Base-by-base conservation (phyloP, 2,329 filamentous ascomycete genomes). In the Alternaria tenuissima region DNA sequence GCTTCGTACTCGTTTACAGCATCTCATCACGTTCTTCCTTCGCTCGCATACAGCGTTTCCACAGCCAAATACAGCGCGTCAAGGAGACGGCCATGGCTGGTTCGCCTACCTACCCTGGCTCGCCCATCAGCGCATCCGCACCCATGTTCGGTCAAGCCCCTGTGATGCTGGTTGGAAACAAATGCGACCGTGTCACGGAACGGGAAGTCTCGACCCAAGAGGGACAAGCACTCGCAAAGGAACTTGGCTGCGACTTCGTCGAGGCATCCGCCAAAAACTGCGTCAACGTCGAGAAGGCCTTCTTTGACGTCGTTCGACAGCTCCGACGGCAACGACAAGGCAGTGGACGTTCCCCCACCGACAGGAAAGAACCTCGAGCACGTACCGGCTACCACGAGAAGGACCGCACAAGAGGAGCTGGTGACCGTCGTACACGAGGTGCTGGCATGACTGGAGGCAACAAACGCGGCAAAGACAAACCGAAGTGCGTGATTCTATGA, bases 131-230 rank as follows among this genome's bases (percentile, higher is more conserved):
- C 57, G 81, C 82, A 56, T 84, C 76, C 26, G 62, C 65, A 9
- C 69, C 69, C 32, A 47, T 66, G 12, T 87, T 87, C 64, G 85
- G 88, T 64, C 90, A 90, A 20, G 93, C 95, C 16, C 95, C 95
- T 47, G 92, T 99, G 73, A 98, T 99, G 95, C 86, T 99, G 30
- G 95, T 99, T 36, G 95, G 95, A 68, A 98, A 99, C 85, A 99
- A 99, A 84, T 96, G 93, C 81, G 95, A 99, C 81, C 88, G 95
- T 73, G 93, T 96, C 47, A 96, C 94, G 28, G 95, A 98, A 81
- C 89, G 95, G 67, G 94, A 97, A 76, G 95, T 98, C 4, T 97
- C 94, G 3, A 96, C 94, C 52, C 95, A 98, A 79, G 95, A 99
- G 81, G 95, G 95, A 16, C 91, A 93, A 68, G 93, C 94, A 53